A percentile compares a stretch with the other conserved stretches of the same genome.
Evolutionary conservation across 352 stramenopile genomes (phyloP).

Genomic region (Phytopythium helicoides): DNA sequence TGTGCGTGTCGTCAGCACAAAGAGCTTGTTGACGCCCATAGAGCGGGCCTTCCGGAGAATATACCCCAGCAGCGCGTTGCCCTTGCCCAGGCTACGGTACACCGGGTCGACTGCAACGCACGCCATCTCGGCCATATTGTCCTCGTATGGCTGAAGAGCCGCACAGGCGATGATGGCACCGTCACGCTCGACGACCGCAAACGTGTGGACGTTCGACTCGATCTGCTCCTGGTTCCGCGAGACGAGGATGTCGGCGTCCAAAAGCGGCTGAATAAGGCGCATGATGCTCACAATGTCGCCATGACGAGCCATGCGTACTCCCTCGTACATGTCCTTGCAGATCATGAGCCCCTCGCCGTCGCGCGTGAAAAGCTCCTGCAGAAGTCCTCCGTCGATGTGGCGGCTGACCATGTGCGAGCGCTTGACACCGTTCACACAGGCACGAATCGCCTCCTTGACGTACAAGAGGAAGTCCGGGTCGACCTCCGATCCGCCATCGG

Average conservation of each 20-base stretch:
- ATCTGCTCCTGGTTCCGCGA: slow-evolving; percentile 88
- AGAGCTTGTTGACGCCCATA: slow-evolving; percentile 90
- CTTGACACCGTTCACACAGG: slow-evolving; percentile 82
- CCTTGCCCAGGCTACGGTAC: slow-evolving; percentile 85
- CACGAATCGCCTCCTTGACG: slow-evolving; percentile 80
- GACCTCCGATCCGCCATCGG: slow-evolving; percentile 37
- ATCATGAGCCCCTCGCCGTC: slow-evolving; percentile 97
- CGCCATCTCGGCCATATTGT: slow-evolving; percentile 89
- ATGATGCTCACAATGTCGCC: slow-evolving; percentile 91
- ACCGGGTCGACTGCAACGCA: slow-evolving; percentile 88
- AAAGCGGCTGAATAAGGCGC: slow-evolving; percentile 84
- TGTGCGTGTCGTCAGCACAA: slow-evolving; percentile 97
- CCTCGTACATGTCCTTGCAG: slow-evolving; percentile 96
- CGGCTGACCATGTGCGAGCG: slow-evolving; percentile 85
- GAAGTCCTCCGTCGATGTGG: slow-evolving; percentile 85
- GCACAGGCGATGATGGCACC: slow-evolving; percentile 88
- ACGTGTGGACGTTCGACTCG: slow-evolving; percentile 87
- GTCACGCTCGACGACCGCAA: slow-evolving; percentile 87
- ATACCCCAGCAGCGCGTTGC: slow-evolving; percentile 90
- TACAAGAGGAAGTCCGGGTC: slow-evolving; percentile 79
- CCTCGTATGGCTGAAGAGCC: slow-evolving; percentile 87
- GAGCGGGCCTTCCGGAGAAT: slow-evolving; percentile 85
- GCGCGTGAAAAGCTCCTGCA: slow-evolving; percentile 98
- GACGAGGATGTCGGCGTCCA: slow-evolving; percentile 86
- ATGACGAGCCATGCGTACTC: slow-evolving; percentile 90